Evolutionary conservation across 176 grass and related monocot species (phyloP).

Genomic region (Dendrocalamus sinicus): DNA sequence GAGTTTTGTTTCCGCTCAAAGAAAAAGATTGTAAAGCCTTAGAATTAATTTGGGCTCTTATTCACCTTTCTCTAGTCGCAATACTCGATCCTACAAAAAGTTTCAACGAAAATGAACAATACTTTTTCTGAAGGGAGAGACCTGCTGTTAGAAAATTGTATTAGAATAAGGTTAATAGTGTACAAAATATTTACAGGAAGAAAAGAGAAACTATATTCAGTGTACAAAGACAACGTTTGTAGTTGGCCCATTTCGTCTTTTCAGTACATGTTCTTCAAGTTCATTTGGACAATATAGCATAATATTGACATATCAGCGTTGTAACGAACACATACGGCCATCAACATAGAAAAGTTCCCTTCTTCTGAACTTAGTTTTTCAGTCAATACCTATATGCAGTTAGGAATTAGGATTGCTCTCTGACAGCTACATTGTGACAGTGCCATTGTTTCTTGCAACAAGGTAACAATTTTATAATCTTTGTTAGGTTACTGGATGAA

Average conservation of each 20-base stretch:
- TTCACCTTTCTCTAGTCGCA: too few relatives aligned
- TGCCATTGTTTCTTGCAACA: neutral
- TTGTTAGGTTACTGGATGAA: constrained; percentile 1
- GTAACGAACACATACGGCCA: neutral
- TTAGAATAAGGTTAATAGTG: too few relatives aligned
- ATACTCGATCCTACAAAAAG: too few relatives aligned
- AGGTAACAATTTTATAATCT: neutral
- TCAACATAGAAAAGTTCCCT: neutral
- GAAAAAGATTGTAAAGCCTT: too few relatives aligned
- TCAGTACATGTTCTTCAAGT: neutral
- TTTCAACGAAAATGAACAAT: neutral
- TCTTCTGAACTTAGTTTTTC: neutral
- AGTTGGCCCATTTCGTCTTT: neutral
- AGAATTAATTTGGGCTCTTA: too few relatives aligned
- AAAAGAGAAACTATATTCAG: too few relatives aligned
- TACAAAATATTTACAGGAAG: too few relatives aligned
- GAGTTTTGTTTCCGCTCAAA: too few relatives aligned
- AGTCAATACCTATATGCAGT: neutral
- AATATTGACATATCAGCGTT: neutral
- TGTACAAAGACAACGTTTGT: too few relatives aligned
- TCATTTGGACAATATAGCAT: constrained; percentile 14
- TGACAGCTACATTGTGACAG: neutral
- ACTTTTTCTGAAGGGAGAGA: neutral
- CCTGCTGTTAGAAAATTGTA: neutral
- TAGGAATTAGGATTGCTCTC: neutral